Evolutionary conservation across 1,139 yeast genomes (phyloP), one percentile per base, ranked within the genome.

Genomic region (Geotrichum klebahnii): DNA sequence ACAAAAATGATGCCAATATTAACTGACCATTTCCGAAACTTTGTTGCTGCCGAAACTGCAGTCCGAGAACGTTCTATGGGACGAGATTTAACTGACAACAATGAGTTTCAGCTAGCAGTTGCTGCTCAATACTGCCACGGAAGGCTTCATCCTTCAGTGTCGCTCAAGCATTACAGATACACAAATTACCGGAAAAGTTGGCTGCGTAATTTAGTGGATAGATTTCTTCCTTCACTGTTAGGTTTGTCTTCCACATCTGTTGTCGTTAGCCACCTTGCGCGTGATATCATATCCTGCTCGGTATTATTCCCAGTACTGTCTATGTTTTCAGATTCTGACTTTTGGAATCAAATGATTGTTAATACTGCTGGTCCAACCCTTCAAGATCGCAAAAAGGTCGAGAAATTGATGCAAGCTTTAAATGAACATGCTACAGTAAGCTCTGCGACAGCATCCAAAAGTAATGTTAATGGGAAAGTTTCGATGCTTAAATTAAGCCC

Each of bases 311-410:
- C 86, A 0, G 63, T 83, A 0, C 61, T 85, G 24, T 66, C 71
- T 20, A 76, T 83, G 71, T 59, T 84, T 0, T 71, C 84, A 0
- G 92, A 85, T 52, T 79, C 92, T 1, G 95, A 88, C 62, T 84
- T 81, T 55, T 84, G 84, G 78, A 90, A 89, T 63, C 75, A 79
- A 50, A 62, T 75, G 47, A 74, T 88, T 19, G 81, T 82, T 4
- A 77, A 78, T 49, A 65, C 78, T 3, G 78, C 86, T 2, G 84
- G 88, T 0, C 79, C 77, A 29, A 78, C 83, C 23, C 72, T 90
- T 61, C 81, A 81, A 55, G 94, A 88, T 59, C 74, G 90, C 55
- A 79, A 78, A 36, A 89, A 86, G 60, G 95, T 89, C 0, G 80
- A 82, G 56, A 79, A 80, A 57, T 73, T 89, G 16, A 71, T 95